Base-by-base conservation (phyloP, 805 yeast species). In the Yamadazyma paraphyllophila region DNA sequence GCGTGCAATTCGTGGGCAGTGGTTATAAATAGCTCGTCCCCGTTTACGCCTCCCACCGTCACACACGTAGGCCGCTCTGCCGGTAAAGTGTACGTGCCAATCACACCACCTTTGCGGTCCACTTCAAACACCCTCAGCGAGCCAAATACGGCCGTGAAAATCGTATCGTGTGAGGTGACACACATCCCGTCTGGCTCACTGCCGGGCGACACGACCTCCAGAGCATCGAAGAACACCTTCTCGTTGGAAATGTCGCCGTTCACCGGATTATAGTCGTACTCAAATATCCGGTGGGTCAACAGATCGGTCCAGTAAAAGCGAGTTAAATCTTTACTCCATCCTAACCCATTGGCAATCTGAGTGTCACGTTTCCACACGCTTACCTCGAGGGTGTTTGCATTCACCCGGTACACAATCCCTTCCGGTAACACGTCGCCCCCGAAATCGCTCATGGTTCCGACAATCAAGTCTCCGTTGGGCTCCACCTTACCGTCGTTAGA, bases 401-500 rank as follows among this genome's bases (percentile, higher is more conserved):
- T 56, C 30, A 71, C 57, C 12, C 73, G 55, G 54, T 62, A 70
- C 38, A 71, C 54, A 24, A 48, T 71, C 1, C 96, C 97, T 44
- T 77, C 78, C 1, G 69, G 65, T n/a, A 60, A 44, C 3, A 17
- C 35, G 15, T 42, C 44, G 12, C 30, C 20, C 4, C 47, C 46
- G 53, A 79, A 80, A 47, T 80, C 81, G 16, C 73, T 73, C 96
- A 90, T 90, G 15, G 91, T 73, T 1, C 97, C 96, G 41, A 87
- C 80, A 78, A 87, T 84, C 41, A 89, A 76, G 50, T 83, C 75
- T 1, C 96, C 96, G 57, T 78, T 68, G 3, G 87, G 84, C 48
- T 88, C 90, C 34, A 89, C 77, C 38, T 80, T 77, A 0, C 97
- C 96, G 60, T 90, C 97, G 57, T 90, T 90, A 35, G 94, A 84